A percentile compares a stretch with the other conserved stretches of the same genome.
Conservation (phyloP, 306 rosid genomes). For the Potentilla sterilis region DNA sequence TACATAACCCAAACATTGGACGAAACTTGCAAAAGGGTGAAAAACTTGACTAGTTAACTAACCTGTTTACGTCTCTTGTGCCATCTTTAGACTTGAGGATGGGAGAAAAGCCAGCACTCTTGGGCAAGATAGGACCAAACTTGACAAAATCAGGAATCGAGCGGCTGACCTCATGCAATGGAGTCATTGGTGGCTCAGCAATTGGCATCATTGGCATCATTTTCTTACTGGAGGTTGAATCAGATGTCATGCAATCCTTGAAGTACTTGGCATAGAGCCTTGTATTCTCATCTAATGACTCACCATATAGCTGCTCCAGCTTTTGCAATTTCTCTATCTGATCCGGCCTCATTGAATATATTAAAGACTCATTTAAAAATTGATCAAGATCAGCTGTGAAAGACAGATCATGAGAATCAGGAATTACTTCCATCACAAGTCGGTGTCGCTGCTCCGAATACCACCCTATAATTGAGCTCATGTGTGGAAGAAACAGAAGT, state of each 20-base stretch:
- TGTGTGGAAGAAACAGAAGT: constrained; percentile 73
- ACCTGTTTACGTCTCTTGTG: constrained; percentile 58
- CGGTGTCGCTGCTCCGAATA: constrained; percentile 84
- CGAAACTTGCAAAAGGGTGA: not conserved
- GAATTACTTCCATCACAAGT: constrained; percentile 76
- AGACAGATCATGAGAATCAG: constrained; percentile 71
- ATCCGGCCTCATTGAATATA: constrained; percentile 68
- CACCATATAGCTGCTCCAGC: constrained; percentile 82
- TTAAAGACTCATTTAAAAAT: constrained; percentile 73
- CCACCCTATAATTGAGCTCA: constrained; percentile 90
- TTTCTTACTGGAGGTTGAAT: constrained; percentile 61
- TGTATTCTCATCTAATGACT: constrained; percentile 73
- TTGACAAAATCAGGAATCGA: constrained; percentile 85
- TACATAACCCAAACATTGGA: constrained; percentile 18
- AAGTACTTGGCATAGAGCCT: constrained; percentile 75
- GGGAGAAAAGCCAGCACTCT: constrained; percentile 77
- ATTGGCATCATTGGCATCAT: constrained; percentile 81
- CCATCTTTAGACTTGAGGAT: constrained; percentile 43
- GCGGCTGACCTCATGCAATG: constrained; percentile 80
- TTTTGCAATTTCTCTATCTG: constrained; percentile 66
- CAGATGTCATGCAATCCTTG: constrained; percentile 63
- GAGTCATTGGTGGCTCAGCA: constrained; percentile 97
- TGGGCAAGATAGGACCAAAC: constrained; percentile 94
- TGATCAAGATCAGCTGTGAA: constrained; percentile 73
- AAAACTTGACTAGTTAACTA: constrained; percentile 30